These are phyloP conservation scores for Parascedosporium putredinis DNA, from an alignment of 2,329 filamentous ascomycete genomes.

Conservation along the genomic window DNA sequence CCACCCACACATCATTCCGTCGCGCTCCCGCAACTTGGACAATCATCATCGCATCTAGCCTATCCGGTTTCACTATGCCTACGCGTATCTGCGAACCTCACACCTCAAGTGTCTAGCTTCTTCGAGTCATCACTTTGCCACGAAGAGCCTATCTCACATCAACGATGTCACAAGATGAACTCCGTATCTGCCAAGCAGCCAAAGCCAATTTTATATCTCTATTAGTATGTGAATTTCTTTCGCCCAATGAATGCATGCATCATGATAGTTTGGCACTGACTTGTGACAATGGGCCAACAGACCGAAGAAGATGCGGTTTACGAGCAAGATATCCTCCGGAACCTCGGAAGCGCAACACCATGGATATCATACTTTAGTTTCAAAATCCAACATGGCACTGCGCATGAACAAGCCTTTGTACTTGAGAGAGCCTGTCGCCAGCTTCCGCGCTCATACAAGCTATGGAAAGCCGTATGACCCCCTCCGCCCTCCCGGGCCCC, in stretches of 20 bases:
- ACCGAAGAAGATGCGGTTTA: slow-evolving; percentile 86
- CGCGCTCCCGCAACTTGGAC: too few species aligned
- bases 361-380: slow-evolving; percentile 92
- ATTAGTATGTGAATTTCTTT: neutral
- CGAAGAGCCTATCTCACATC: too few species aligned
- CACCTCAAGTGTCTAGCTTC: too few species aligned
- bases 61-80: too few species aligned
- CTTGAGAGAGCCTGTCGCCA: slow-evolving; percentile 87
- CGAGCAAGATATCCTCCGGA: slow-evolving; percentile 88
- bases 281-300: slow-evolving; percentile 26
- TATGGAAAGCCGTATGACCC: slow-evolving; percentile 77
- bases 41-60: too few species aligned
- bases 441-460: slow-evolving; percentile 89
- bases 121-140: too few species aligned
- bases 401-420: slow-evolving; percentile 74
- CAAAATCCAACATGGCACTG: slow-evolving; percentile 76
- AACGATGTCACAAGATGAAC: neutral
- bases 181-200: neutral
- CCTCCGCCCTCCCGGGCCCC: too few species aligned
- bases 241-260: neutral
- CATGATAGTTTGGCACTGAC: neutral
- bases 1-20: too few species aligned
- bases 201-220: too few species aligned
- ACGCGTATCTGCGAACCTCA: too few species aligned
- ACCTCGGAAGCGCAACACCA: slow-evolving; percentile 76